Percentiles rank a stretch among this genome's conserved stretches.
These are phyloP conservation scores for Stentor coeruleus DNA, from an alignment of 73 alveolate species.

Conservation along the genomic window DNA sequence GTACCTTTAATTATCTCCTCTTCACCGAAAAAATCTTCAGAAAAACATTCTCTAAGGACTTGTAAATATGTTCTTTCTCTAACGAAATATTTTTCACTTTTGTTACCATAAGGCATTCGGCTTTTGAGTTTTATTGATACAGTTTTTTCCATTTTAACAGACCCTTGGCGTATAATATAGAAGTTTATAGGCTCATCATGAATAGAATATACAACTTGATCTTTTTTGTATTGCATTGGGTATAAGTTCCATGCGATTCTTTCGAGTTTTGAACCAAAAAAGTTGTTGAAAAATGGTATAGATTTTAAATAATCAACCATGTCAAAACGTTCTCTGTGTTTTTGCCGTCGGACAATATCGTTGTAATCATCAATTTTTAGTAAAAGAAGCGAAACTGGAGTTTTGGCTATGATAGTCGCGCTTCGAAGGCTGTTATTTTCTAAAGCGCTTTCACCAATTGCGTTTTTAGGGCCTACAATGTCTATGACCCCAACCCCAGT, in stretches of 20 bases:
- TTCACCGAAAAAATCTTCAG: conserved; percentile 8
- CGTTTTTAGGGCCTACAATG: neutral
- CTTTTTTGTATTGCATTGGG: neutral
- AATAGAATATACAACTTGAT: neutral
- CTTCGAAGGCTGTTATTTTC: neutral
- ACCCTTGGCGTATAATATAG: neutral
- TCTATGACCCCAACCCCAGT: too few species aligned
- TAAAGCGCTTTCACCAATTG: neutral
- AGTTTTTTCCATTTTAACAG: neutral
- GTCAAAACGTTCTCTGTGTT: neutral
- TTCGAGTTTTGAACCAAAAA: neutral
- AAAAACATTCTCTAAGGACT: neutral
- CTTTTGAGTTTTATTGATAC: neutral
- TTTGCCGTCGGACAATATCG: neutral
- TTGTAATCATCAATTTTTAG: neutral
- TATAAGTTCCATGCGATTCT: neutral
- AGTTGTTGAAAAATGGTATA: neutral
- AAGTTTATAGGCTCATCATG: neutral
- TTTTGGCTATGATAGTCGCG: neutral
- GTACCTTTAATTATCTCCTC: neutral
- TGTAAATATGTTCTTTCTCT: neutral
- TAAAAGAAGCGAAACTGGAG: neutral
- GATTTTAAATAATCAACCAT: neutral
- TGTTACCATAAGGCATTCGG: neutral
- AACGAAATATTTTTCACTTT: neutral